Percentiles rank a stretch among this genome's conserved stretches.
phyloP scores from a whole-genome alignment of 2,329 filamentous ascomycete species.

The Pseudogymnoascus sp. region DNA sequence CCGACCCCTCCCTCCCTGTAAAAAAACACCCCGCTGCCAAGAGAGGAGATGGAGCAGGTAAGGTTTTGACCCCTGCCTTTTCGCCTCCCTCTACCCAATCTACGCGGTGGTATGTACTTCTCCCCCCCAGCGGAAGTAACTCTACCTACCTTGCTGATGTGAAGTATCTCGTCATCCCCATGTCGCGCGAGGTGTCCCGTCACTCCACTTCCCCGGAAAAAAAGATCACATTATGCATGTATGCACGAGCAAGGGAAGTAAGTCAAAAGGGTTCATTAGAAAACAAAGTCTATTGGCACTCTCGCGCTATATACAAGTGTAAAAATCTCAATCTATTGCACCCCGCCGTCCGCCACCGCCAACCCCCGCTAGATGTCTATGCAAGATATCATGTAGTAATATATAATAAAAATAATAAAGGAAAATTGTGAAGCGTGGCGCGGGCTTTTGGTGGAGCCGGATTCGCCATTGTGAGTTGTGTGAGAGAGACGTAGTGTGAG shows the following conservation, averaged over 20 bases:
- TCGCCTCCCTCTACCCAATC: background rate
- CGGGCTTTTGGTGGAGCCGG: background rate
- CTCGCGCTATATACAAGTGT: background rate
- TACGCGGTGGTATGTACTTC: background rate
- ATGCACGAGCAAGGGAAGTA: background rate
- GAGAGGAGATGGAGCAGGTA: background rate
- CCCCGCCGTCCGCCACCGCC: background rate
- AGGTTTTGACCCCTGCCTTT: background rate
- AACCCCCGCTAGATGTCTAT: background rate
- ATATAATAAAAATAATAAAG: background rate
- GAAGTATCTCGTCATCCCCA: background rate
- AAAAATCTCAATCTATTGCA: background rate
- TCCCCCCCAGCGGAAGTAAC: no score
- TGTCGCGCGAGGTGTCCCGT: background rate
- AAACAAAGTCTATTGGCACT: background rate
- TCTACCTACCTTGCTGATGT: no score
- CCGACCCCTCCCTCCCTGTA: background rate
- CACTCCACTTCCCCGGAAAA: background rate
- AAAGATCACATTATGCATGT: background rate
- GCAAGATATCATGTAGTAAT: background rate
- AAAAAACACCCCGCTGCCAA: background rate
- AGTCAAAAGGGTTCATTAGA: background rate
- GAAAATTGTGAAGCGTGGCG: background rate
- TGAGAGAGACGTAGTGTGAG: background rate
- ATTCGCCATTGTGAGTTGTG: background rate